Evolutionary conservation across 768 basidiomycete genomes (phyloP), one percentile per base, ranked within the genome.

Genomic region (Lanmaoa rubissima): DNA sequence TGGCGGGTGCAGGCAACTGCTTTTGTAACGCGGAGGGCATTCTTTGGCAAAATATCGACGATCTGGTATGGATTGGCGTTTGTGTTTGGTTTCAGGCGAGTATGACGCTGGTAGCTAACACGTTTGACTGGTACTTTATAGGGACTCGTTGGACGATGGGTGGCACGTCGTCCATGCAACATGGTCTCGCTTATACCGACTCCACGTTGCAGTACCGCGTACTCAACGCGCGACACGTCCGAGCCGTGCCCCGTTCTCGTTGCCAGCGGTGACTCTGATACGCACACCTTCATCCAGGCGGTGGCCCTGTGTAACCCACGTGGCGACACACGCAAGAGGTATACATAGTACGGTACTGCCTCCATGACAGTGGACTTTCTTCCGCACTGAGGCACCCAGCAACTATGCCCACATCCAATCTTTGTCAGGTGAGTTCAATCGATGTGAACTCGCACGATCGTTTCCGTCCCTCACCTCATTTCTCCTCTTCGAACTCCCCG

Each of bases 371-470:
- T 36, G 36, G 28, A 34, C 51, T n/a, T n/a, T 36, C 39, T 41
- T 43, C 48, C 21, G 16, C 56, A 48, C 52, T 54, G 34, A 55
- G 26, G 36, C 51, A 54, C 40, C 38, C 54, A 52, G 11, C 55
- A 38, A 47, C 57, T 3, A 63, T 61, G 61, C 50, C 57, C 50
- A n/a, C 58, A 48, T 57, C 65, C 67, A 63, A 64, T 48, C 52
- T 68, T 35, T 72, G 70, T 43, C 68, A 68, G 58, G 70, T 70
- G 36, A 45, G 72, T 51, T 48, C 41, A 39, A 26, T 38, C 45
- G 32, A 34, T 9, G 21, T 17, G 45, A 51, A 46, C 42, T 57
- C 59, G 36, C 51, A 58, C 65, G 45, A 16, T 63, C 48, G 10
- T 63, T 52, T 59, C 58, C 55, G 50, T 52, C 45, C 14, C 26